Conservation (phyloP, 805 yeast species). For the Yarrowia phangngaensis region DNA sequence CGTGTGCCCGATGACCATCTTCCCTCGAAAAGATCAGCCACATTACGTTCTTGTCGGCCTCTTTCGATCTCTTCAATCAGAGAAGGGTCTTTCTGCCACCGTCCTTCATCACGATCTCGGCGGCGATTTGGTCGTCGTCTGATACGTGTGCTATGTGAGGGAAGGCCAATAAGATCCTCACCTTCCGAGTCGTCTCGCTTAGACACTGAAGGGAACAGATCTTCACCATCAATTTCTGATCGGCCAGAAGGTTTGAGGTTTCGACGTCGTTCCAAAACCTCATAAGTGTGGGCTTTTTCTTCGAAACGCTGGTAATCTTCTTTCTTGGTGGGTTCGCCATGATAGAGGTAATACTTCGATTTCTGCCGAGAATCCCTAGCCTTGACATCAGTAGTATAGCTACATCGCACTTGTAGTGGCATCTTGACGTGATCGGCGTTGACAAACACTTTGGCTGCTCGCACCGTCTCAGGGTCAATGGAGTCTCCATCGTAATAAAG, state of each 20-base stretch:
- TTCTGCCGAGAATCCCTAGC: slow-evolving; percentile 53
- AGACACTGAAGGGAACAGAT: slow-evolving; percentile 41
- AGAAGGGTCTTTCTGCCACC: slow-evolving; percentile 21
- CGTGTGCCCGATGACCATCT: slow-evolving; percentile 3
- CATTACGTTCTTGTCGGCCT: background rate
- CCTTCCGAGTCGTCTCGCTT: slow-evolving; percentile 14
- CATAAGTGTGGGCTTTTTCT: slow-evolving; percentile 23
- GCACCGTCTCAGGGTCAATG: slow-evolving; percentile 30
- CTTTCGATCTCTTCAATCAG: slow-evolving; percentile 9
- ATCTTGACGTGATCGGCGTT: slow-evolving; percentile 38
- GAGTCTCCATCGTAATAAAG: slow-evolving; percentile 32
- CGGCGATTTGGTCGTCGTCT: background rate
- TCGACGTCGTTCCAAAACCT: slow-evolving; percentile 21
- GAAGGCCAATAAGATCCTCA: background rate
- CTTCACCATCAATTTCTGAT: slow-evolving; percentile 37
- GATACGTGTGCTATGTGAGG: background rate
- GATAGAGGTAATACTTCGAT: slow-evolving; percentile 61
- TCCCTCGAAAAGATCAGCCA: slow-evolving; percentile 2
- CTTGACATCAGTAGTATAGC: slow-evolving; percentile 55
- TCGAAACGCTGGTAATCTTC: slow-evolving; percentile 31
- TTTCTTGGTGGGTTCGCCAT: slow-evolving; percentile 61
- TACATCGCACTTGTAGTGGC: slow-evolving; percentile 46
- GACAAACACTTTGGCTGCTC: slow-evolving; percentile 40
- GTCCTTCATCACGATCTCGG: background rate
- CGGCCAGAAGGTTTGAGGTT: slow-evolving; percentile 22